These are phyloP conservation scores for Hypoxylon cercidicola DNA, from an alignment of 495 filamentous ascomycete genomes.

Conservation along the genomic window DNA sequence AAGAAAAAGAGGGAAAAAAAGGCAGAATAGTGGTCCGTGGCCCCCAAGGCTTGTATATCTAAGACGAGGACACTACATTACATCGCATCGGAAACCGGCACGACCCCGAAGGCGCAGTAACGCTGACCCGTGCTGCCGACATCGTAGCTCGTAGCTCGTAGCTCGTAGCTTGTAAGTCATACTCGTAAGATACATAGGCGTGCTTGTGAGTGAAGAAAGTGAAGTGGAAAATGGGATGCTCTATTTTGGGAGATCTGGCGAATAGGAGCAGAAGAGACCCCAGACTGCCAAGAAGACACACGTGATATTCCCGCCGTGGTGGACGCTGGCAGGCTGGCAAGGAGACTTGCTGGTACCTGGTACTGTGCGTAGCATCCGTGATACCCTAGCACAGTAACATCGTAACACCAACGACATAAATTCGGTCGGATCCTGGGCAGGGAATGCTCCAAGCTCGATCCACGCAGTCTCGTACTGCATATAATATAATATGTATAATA, in stretches of 20 bases:
- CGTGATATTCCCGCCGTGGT: conserved; percentile 39
- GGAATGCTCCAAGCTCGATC: neutral
- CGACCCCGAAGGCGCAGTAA: conserved; percentile 16
- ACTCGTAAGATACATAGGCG: neutral
- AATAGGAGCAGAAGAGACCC: conserved; percentile 18
- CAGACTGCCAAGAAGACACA: conserved; percentile 29
- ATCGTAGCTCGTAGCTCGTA: neutral
- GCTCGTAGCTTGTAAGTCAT: neutral
- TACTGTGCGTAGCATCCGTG: neutral
- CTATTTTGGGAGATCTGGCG: conserved; percentile 24
- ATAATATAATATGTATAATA: too few species aligned
- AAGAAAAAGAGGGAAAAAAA: neutral
- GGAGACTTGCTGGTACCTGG: neutral
- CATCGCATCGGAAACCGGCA: conserved; percentile 17
- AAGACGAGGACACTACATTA: conserved; percentile 29
- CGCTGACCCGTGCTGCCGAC: conserved; percentile 3
- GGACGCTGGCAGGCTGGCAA: conserved; percentile 3
- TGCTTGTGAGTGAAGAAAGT: neutral
- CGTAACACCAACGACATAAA: conserved; percentile 17
- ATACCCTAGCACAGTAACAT: too few species aligned
- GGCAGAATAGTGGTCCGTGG: conserved; percentile 1
- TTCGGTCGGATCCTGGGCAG: conserved; percentile 3
- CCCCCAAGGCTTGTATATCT: conserved; percentile 31
- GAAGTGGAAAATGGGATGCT: conserved; percentile 13
- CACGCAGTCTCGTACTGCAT: neutral